These are phyloP conservation scores for Magnaporthiopsis poae DNA, from an alignment of 2,329 filamentous ascomycete species.

Conservation along the genomic window DNA sequence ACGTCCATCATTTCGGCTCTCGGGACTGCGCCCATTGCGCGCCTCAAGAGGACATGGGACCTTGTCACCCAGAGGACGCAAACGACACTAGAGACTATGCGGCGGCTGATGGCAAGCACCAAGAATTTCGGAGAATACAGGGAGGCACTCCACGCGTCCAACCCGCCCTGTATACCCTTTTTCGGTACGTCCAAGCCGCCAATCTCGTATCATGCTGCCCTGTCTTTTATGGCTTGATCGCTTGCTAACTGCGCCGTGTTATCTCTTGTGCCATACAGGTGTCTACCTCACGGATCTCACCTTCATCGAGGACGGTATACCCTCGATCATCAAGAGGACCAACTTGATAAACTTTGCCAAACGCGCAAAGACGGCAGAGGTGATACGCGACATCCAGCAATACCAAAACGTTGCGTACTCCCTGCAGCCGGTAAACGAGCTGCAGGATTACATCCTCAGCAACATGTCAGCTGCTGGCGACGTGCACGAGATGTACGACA, in stretches of 20 bases:
- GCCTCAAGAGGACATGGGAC: conserved; percentile 86
- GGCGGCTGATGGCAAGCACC: conserved; percentile 87
- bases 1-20: conserved; percentile 96
- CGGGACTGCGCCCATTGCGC: conserved; percentile 87
- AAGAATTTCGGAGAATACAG: conserved; percentile 98
- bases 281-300: conserved; percentile 95
- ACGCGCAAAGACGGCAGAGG: conserved; percentile 92
- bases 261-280: conserved; percentile 40
- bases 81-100: conserved; percentile 76
- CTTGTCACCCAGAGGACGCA: conserved; percentile 81
- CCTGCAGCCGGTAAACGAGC: conserved; percentile 75
- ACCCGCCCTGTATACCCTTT: conserved; percentile 95
- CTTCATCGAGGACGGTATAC: conserved; percentile 95
- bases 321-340: conserved; percentile 89
- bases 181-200: conserved; percentile 58
- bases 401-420: conserved; percentile 97
- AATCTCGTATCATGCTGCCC: too few relatives aligned
- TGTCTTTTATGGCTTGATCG: neutral
- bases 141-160: conserved; percentile 81
- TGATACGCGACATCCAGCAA: conserved; percentile 96
- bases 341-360: conserved; percentile 98
- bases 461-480: conserved; percentile 94
- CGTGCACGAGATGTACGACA: conserved; percentile 99
- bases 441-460: conserved; percentile 92
- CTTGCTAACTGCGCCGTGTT: conserved; percentile 4